Conservation (phyloP, 2,329 filamentous ascomycete genomes). For the Raffaelea ambrosiae region DNA sequence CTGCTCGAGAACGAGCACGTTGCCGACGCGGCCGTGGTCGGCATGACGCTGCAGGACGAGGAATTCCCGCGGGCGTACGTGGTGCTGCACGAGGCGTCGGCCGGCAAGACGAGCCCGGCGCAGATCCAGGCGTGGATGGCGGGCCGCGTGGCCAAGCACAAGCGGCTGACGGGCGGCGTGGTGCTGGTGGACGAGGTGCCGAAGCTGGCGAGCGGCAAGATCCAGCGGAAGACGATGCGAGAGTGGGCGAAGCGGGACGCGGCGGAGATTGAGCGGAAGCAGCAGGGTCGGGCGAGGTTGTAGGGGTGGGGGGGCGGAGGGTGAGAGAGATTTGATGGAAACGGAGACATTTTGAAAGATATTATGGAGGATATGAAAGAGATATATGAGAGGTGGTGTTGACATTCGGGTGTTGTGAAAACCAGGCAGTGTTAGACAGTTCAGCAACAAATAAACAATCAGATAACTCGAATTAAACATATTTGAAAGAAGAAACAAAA, state of each 20-base stretch:
- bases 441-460: too few species aligned
- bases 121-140: conserved; percentile 43
- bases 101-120: conserved; percentile 34
- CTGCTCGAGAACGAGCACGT: conserved; percentile 38
- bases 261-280: conserved; percentile 17
- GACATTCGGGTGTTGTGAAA: too few species aligned
- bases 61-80: conserved; percentile 48
- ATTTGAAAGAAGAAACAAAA: not conserved
- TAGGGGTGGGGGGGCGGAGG: not conserved
- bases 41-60: conserved; percentile 28
- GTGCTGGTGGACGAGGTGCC: conserved; percentile 48
- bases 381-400: too few species aligned
- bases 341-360: too few species aligned
- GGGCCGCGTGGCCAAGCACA: conserved; percentile 40
- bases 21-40: conserved; percentile 50
- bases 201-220: conserved; percentile 49
- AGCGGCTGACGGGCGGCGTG: conserved; percentile 41
- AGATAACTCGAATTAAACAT: not conserved
- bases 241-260: conserved; percentile 50
- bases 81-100: conserved; percentile 35
- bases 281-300: conserved; percentile 1
- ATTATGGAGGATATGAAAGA: too few species aligned
- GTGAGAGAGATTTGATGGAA: not conserved
- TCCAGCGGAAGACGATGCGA: conserved; percentile 45
- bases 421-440: too few species aligned